A percentile compares a stretch with the other conserved stretches of the same genome.
These are phyloP conservation scores for Alectoria sarmentosa DNA, from an alignment of 495 filamentous ascomycete species.

Conservation along the genomic window DNA sequence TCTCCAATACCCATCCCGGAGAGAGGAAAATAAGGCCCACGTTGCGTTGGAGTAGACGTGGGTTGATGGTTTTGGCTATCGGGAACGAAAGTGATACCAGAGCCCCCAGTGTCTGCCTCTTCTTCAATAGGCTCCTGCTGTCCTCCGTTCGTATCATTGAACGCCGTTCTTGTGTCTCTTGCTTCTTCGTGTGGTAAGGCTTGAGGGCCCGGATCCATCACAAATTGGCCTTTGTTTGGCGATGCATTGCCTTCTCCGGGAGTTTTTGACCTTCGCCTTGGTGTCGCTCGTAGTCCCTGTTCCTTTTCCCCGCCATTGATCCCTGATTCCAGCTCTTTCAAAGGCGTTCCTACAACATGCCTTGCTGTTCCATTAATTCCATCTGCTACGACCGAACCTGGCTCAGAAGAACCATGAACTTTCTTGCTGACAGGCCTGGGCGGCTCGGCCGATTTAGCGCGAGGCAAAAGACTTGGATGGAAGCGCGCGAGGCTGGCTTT, in stretches of 20 bases:
- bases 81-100: neutral
- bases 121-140: neutral
- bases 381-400: neutral
- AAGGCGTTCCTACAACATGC: neutral
- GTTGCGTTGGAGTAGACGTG: conserved; percentile 9
- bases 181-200: conserved; percentile 5
- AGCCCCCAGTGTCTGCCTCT: no score
- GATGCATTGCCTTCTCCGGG: neutral
- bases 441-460: conserved; percentile 36
- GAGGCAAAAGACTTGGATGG: conserved; percentile 51
- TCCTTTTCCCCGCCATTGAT: neutral
- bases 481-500: conserved; percentile 56
- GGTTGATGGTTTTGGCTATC: neutral
- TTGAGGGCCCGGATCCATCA: neutral
- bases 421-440: conserved; percentile 16
- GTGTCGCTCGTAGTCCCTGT: neutral
- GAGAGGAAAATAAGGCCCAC: neutral
- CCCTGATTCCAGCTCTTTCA: neutral
- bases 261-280: conserved; percentile 9
- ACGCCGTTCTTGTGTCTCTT: neutral
- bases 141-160: neutral
- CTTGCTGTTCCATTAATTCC: neutral
- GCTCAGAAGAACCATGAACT: neutral
- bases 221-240: neutral
- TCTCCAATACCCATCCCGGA: conserved; percentile 17